Evolutionary conservation across 2,329 filamentous ascomycete species (phyloP), one percentile per base, ranked within the genome.

Genomic region (Alternaria arborescens): DNA sequence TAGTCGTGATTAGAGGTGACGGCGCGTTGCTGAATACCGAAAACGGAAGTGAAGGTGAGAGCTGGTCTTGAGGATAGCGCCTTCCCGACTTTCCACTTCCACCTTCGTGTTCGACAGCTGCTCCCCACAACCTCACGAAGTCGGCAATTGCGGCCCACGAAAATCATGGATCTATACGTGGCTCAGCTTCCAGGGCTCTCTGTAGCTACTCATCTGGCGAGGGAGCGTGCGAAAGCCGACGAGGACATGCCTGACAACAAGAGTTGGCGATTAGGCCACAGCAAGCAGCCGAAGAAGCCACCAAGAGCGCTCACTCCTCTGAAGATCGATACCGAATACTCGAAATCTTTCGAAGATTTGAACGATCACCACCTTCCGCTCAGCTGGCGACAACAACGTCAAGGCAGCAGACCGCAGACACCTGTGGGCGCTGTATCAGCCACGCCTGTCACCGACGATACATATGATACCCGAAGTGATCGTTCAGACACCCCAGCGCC

Each of bases 401-500:
- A 71, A 8, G 59, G 58, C 43, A 72, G 68, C 48, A 67, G 69
- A 41, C 69, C 71, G 18, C 55, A 48, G 8, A 74, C 71, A 20
- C 71, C 75, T 3, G 48, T 65, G 28, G 61, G 32, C 30, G 51
- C 52, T 38, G 36, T 50, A 7, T 61, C 62, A 14, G 36, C 62
- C 8, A 57, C 60, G 30, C 55, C 76, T 16, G 60, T 70, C 32
- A 51, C 66, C 8, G 74, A 77, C 7, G 67, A 77, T 14, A 47
- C 34, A 3, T 68, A 74, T 11, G 73, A 75, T 26, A 48, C 55
- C 32, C 65, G 61, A 7, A 71, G 66, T 38, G 79, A 80, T 48
- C 71, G 71, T 12, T 72, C 71, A 22, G 69, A 71, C 28, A 58
- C 66, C 2, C 61, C 73, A 7, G 71, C 73, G 12, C 72, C 78